These are phyloP conservation scores for Pyrus hybrid DNA, from an alignment of 331 rosid species.

Conservation along the genomic window DNA sequence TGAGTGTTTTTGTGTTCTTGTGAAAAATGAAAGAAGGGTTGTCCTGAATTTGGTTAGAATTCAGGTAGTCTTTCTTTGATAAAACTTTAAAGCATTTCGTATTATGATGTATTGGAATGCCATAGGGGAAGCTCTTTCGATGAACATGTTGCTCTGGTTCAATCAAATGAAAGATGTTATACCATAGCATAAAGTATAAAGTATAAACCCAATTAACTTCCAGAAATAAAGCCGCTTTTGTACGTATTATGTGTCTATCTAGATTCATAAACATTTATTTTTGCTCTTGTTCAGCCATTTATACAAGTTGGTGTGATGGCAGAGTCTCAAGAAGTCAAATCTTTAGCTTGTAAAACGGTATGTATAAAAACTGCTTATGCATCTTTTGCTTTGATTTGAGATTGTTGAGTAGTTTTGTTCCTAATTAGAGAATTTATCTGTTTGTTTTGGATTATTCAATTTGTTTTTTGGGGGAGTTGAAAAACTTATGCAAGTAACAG, in stretches of 20 bases:
- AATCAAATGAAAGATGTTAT: background rate
- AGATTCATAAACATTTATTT: conserved; percentile 1
- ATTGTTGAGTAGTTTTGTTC: background rate
- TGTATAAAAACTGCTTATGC: conserved; percentile 8
- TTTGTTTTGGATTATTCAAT: background rate
- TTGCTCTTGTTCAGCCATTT: conserved; percentile 51
- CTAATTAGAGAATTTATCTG: background rate
- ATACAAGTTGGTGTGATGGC: conserved; percentile 79
- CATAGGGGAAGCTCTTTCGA: background rate
- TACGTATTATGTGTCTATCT: background rate
- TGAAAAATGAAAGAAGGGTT: background rate
- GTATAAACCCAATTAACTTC: background rate
- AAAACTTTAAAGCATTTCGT: background rate
- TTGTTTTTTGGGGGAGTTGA: background rate
- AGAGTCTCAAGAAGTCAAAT: conserved; percentile 68
- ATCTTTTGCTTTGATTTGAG: background rate
- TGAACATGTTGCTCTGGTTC: background rate
- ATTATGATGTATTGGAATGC: background rate
- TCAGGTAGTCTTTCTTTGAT: background rate
- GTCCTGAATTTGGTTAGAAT: background rate
- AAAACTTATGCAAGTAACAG: background rate
- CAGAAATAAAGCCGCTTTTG: background rate
- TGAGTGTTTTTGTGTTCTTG: background rate
- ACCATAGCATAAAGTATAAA: background rate
- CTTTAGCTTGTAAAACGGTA: conserved; percentile 85